Evolutionary conservation across 805 yeast species (phyloP), one percentile per base, ranked within the genome.

Genomic region (Peterozyma xylosa): DNA sequence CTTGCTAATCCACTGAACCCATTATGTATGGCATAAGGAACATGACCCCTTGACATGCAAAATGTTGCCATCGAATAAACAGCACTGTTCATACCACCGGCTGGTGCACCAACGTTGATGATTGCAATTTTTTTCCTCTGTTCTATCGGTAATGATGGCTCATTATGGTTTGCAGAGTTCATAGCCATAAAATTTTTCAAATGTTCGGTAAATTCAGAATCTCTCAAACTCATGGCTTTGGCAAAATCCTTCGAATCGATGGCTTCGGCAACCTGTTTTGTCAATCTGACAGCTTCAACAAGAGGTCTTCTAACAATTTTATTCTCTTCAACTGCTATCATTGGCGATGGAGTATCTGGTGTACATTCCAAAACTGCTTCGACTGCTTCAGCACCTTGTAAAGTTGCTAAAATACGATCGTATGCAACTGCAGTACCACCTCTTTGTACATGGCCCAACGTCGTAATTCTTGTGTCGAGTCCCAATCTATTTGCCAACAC

Each of bases 341-440:
- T 74, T 46, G 91, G 89, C 11, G 89, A 81, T 45, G 86, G 87
- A n/a, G 81, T 77, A 1, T 73, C 80, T 16, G 86, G 86, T 7
- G 81, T 73, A 39, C 71, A 63, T 45, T 80, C 86, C 56, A 84
- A 67, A 11, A 83, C 83, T 1, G 89, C 89, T 50, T 78, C 73
- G 41, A 83, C 88, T 5, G 90, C 90, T 53, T 82, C 90, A 39
- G 82, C 89, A 65, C 90, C 91, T 68, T 83, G 91, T 50, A 83
- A 57, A 17, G 91, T 83, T 33, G 89, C 89, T 49, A 84, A 62
- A 55, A 78, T 61, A 54, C 91, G 68, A 59, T 83, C 91, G 53
- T 66, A 80, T 1, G 89, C 87, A 40, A 80, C 87, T 1, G 91
- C 88, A 17, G 83, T 72, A 56, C 91, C 91, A 66, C 91, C 91